Base-by-base conservation (phyloP, 1,139 yeast species). In the Magnusiomyces sp. region DNA sequence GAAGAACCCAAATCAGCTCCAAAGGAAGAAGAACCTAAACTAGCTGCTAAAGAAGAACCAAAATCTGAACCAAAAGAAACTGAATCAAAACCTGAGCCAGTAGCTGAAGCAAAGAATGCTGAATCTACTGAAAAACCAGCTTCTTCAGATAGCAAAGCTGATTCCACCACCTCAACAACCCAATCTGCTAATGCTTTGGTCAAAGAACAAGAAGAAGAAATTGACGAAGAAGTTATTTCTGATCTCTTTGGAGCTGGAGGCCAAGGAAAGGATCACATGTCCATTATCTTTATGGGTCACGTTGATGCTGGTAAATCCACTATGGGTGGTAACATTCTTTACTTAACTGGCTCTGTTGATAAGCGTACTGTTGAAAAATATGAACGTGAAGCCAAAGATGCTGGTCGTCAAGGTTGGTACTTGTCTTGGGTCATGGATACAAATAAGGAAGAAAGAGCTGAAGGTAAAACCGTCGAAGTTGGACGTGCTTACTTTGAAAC, bases 351-450 rank as follows among this genome's bases (percentile, higher is more conserved):
- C 53, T 87, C 97, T 45, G 98, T 92, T 53, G 98, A 92, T 71
- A 92, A 92, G 75, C 88, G 99, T 74, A 92, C 97, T n/a, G 94
- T 94, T 57, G 98, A 92, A 59, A 92, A 92, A 71, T 90, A 90
- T 67, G 97, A 94, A 73, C 81, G 92, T 69, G 99, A 92, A 71
- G 98, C 98, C 56, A 90, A 88, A 70, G 99, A 92, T 62, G 97
- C 97, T 44, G 97, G 98, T 69, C 86, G 97, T 75, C 97, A 90
- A 74, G 97, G 97, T 70, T 92, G 98, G 98, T 92, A 92, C 68
- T 75, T 92, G 63, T 90, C 97, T 11, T 92, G 98, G 98, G 95
- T 94, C 61, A 90, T 92, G 96, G 99, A 92, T 71, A 90, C 97
- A 61, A 92, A 94, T 74, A 89, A 89, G 71, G 98, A 92, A 72